Conservation (phyloP, 306 rosid genomes). For the Dryas drummondii region DNA sequence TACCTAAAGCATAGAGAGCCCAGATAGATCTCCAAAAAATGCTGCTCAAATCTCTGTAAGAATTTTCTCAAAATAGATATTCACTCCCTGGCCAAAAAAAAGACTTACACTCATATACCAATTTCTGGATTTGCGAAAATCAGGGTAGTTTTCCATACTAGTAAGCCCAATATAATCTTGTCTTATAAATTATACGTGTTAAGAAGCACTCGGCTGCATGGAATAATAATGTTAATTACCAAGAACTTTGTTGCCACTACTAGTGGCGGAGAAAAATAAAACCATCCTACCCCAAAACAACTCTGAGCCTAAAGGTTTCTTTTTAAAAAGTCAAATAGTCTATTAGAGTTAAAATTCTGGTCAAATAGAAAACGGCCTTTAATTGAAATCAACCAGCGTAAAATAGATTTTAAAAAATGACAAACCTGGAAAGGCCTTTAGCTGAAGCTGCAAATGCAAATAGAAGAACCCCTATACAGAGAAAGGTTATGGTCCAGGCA, state of each 20-base stretch:
- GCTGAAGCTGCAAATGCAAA: slow-evolving; percentile 58
- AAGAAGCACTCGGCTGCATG: not conserved
- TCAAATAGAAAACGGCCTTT: not conserved
- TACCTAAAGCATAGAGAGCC: not conserved
- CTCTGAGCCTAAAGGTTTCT: not conserved
- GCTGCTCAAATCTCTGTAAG: not conserved
- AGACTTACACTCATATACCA: no score
- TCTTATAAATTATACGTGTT: not conserved
- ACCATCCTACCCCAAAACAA: no score
- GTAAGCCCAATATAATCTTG: not conserved
- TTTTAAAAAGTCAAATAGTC: not conserved
- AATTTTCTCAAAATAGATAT: not conserved
- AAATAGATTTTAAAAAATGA: slow-evolving; percentile 4
- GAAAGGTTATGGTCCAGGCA: slow-evolving; percentile 59
- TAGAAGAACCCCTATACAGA: slow-evolving; percentile 57
- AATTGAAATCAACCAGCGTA: not conserved
- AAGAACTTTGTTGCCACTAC: no score
- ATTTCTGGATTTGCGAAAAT: not conserved
- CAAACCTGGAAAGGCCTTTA: slow-evolving; percentile 55
- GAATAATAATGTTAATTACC: no score
- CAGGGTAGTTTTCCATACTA: not conserved
- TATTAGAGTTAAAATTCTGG: not conserved
- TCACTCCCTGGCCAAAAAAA: not conserved
- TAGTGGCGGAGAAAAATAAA: no score
- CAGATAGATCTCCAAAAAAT: not conserved